Evolutionary conservation across 169 alveolate species (phyloP), one percentile per base, ranked within the genome.

Genomic region (Cryptosporidium ubiquitum): DNA sequence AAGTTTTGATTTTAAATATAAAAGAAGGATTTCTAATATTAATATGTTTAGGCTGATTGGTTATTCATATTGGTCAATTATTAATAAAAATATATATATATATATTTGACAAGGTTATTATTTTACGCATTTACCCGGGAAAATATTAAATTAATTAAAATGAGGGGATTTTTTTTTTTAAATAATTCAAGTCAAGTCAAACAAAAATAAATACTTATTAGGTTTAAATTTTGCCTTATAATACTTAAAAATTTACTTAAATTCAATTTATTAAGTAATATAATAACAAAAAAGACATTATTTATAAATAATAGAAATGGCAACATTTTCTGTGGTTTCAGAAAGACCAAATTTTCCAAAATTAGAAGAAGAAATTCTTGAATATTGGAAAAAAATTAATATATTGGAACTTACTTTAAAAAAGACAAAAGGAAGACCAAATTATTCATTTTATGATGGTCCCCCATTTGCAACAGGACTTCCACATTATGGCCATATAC

Each of bases 391-490:
- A 18, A 93, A 94, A 47, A 96, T 96, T 0, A 93, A 93, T 84
- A 96, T 96, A 35, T 95, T 96, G 74, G 91, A 95, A 33, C 91
- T 93, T 39, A 85, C 95, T 68, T 84, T 92, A 35, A 86, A 92
- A 74, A 69, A 75, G 44, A 61, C 92, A 33, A 92, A 96, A 79
- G 96, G 96, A 20, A 93, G 91, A 29, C 98, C 98, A 26, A 93
- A 95, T 42, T 99, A 94, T 92, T 96, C 98, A 26, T 99, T 99
- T 94, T 98, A 97, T 94, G 99, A 99, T 84, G 99, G 99, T 2
- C 99, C 99, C 1, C 99, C 99, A 31, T 99, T 98, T 91, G 99
- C 99, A 61, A 99, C 99, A 1, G 99, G 99, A 14, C 95, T 97
- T 68, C 99, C 99, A 33, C 99, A 99, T 92, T 98, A 99, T 92